Conservation (phyloP, 2,329 filamentous ascomycete species). For the Dothideomycetidae sp. region DNA sequence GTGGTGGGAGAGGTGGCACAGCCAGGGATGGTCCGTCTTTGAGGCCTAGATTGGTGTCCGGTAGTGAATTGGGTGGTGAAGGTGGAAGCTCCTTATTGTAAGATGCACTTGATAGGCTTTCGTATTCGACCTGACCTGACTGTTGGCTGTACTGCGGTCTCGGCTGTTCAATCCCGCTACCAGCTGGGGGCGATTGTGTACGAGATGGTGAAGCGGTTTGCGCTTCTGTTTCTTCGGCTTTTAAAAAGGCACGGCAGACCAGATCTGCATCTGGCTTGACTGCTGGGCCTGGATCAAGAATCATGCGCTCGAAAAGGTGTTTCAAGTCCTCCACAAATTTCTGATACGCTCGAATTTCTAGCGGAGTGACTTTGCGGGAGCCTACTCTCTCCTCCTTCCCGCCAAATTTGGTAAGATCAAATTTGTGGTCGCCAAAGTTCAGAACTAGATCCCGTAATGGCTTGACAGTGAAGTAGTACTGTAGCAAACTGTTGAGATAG, state of each 20-base stretch:
- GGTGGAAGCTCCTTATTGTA: slow-evolving; percentile 11
- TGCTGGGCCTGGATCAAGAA: slow-evolving; percentile 17
- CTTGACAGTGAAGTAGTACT: slow-evolving; percentile 84
- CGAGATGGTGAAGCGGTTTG: slow-evolving; percentile 4
- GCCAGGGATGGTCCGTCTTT: slow-evolving; percentile 13
- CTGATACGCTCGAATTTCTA: slow-evolving; percentile 23
- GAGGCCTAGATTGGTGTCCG: slow-evolving; percentile 16
- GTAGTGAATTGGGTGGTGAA: slow-evolving; percentile 18
- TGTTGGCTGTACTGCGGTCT: background rate
- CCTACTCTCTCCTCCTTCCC: slow-evolving; percentile 59
- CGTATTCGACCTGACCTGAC: background rate
- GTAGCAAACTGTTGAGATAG: slow-evolving; percentile 90
- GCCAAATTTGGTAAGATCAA: slow-evolving; percentile 50
- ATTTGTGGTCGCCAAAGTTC: slow-evolving; percentile 55
- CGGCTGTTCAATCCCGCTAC: slow-evolving; percentile 7
- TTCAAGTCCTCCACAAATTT: slow-evolving; percentile 22
- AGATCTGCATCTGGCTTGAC: slow-evolving; percentile 23
- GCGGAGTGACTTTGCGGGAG: slow-evolving; percentile 43
- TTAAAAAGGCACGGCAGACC: slow-evolving; percentile 23
- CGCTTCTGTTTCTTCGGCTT: slow-evolving; percentile 8
- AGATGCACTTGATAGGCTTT: background rate
- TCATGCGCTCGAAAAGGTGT: slow-evolving; percentile 25
- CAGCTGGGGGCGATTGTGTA: slow-evolving; percentile 5
- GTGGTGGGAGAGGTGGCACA: slow-evolving; percentile 43
- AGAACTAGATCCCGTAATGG: slow-evolving; percentile 69